phyloP scores from a whole-genome alignment of 1,139 yeast genomes.

The Yamadazyma trypodendri region DNA sequence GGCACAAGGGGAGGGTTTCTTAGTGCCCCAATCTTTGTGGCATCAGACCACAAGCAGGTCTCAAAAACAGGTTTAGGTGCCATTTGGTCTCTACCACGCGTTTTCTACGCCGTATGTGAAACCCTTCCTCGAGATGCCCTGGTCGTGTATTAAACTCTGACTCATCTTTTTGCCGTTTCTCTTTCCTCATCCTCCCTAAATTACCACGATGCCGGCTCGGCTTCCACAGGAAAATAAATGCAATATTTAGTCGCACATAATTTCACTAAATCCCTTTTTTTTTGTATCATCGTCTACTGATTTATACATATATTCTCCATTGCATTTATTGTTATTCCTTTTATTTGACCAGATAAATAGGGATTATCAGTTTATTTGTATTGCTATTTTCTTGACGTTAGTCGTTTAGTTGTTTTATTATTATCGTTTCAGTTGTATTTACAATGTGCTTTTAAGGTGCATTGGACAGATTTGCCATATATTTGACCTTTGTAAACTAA shows the following conservation, averaged over 20 bases:
- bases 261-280: not conserved
- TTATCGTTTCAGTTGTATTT: not conserved
- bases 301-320: not conserved
- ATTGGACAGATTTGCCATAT: no score
- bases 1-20: no score
- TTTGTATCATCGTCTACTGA: not conserved
- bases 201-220: not conserved
- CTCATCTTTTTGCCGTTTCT: not conserved
- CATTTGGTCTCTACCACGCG: no score
- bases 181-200: not conserved
- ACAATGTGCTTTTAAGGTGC: not conserved
- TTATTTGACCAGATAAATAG: not conserved
- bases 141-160: slow-evolving; percentile 1
- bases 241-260: not conserved
- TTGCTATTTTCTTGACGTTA: no score
- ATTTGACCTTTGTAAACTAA: no score
- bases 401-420: no score
- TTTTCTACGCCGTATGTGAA: no score
- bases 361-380: not conserved
- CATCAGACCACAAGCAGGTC: no score
- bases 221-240: not conserved
- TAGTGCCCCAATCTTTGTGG: no score
- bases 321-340: not conserved
- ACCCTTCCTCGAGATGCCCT: no score
- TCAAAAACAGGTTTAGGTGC: no score